A percentile compares a stretch with the other conserved stretches of the same genome.
These are phyloP conservation scores for Durusdinium trenchii DNA, from an alignment of 73 alveolate species.

Conservation along the genomic window DNA sequence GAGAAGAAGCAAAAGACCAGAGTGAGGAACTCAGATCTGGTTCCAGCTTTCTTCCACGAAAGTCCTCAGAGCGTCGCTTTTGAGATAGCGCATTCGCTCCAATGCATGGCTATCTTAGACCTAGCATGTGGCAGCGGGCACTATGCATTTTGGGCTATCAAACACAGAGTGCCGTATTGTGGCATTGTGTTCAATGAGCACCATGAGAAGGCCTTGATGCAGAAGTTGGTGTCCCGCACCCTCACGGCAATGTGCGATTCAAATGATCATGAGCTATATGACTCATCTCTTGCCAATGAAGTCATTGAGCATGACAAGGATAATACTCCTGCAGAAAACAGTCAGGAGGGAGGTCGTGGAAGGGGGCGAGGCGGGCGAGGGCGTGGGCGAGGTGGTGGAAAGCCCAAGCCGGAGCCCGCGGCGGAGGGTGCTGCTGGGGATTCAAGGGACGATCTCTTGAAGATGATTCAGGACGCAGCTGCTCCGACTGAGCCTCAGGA, in stretches of 20 bases:
- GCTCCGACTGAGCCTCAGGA: no score
- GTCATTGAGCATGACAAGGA: background rate
- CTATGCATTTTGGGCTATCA: background rate
- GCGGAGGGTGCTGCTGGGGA: no score
- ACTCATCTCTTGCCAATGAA: conserved; percentile 6
- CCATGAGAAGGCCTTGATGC: background rate
- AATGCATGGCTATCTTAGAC: background rate
- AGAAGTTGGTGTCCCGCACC: background rate
- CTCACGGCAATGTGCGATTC: background rate
- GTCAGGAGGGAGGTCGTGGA: background rate
- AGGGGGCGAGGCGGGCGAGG: background rate
- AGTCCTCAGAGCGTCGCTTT: background rate
- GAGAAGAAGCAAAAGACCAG: background rate
- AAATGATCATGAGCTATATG: background rate
- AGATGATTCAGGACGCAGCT: background rate
- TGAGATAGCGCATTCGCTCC: background rate
- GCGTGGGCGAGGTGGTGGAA: background rate
- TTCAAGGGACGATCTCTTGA: background rate
- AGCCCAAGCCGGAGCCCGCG: background rate
- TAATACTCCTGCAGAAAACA: background rate
- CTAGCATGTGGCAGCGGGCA: background rate
- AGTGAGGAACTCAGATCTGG: background rate
- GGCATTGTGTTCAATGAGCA: background rate
- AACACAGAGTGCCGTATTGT: background rate
- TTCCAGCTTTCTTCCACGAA: conserved; percentile 37